Percentiles rank a stretch among this genome's conserved stretches.
Conservation (phyloP, 176 grass and related monocot species). For the Oryza coarctata region DNA sequence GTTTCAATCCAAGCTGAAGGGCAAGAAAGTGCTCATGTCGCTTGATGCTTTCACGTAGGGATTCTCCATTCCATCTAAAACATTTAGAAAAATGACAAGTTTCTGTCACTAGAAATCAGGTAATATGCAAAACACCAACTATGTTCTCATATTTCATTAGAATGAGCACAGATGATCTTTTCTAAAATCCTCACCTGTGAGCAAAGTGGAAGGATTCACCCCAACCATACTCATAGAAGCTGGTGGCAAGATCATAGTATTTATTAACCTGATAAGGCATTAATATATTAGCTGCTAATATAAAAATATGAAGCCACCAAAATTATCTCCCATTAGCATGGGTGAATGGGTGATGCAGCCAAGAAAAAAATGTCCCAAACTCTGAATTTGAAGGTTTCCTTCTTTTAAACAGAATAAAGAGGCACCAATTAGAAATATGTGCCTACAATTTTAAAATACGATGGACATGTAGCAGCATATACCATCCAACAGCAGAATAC, state of each 20-base stretch:
- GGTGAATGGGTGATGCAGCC: constrained; percentile 6
- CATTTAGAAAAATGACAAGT: not conserved
- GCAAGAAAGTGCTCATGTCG: constrained; percentile 93
- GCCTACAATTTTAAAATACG: constrained; percentile 15
- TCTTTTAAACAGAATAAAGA: not conserved
- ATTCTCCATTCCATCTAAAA: constrained; percentile 91
- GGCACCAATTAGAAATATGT: not conserved
- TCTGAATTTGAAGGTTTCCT: constrained; percentile 7
- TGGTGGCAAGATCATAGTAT: constrained; percentile 98
- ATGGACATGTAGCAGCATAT: not conserved
- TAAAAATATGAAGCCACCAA: not conserved
- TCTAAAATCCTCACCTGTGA: constrained; percentile 61
- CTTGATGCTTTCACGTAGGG: constrained; percentile 93
- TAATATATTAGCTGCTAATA: constrained; percentile 3
- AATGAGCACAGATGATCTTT: not conserved
- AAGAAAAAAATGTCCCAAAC: not conserved
- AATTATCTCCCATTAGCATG: constrained; percentile 7
- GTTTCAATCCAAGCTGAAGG: constrained; percentile 81
- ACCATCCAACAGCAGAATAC: not conserved
- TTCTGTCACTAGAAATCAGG: not conserved
- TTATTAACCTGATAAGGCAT: constrained; percentile 79
- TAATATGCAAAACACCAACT: not conserved
- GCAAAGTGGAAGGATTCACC: constrained; percentile 99
- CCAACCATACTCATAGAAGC: constrained; percentile 99
- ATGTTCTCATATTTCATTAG: not conserved